phyloP scores from a whole-genome alignment of 257 asterid species.

The Capsicum chinense region DNA sequence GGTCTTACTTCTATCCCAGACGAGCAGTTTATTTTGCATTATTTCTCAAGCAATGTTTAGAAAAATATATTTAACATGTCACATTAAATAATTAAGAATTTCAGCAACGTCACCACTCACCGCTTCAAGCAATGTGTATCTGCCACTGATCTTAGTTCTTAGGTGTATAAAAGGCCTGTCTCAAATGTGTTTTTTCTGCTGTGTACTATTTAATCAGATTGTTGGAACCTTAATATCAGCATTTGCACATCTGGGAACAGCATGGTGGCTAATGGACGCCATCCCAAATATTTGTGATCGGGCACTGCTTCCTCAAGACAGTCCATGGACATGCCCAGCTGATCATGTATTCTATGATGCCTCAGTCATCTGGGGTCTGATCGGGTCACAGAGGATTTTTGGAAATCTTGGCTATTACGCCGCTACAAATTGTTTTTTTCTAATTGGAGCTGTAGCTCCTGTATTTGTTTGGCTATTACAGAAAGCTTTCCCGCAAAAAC shows the following conservation, averaged over 20 bases:
- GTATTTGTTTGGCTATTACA: slow-evolving; percentile 65
- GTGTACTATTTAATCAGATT: slow-evolving; percentile 45
- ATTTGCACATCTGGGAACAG: slow-evolving; percentile 75
- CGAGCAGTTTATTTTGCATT: no score
- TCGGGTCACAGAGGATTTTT: slow-evolving; percentile 76
- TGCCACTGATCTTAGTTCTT: no score
- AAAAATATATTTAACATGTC: no score
- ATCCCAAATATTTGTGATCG: slow-evolving; percentile 83
- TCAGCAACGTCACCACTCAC: no score
- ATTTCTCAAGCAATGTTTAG: no score
- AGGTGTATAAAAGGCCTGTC: background rate
- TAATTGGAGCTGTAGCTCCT: slow-evolving; percentile 74
- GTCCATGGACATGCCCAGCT: slow-evolving; percentile 93
- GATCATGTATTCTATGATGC: slow-evolving; percentile 91
- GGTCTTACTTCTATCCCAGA: no score
- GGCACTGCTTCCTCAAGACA: slow-evolving; percentile 60
- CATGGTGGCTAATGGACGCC: slow-evolving; percentile 94
- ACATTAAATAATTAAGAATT: no score
- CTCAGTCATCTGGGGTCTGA: slow-evolving; percentile 85
- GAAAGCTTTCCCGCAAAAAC: slow-evolving; percentile 62
- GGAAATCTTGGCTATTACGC: slow-evolving; percentile 81
- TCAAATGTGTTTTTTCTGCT: background rate
- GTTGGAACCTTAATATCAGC: slow-evolving; percentile 81
- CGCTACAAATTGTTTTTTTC: slow-evolving; percentile 73
- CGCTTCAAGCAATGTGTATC: no score